Percentiles rank a stretch among this genome's conserved stretches.
phyloP scores from a whole-genome alignment of 768 basidiomycete genomes.

The Russula virescens region DNA sequence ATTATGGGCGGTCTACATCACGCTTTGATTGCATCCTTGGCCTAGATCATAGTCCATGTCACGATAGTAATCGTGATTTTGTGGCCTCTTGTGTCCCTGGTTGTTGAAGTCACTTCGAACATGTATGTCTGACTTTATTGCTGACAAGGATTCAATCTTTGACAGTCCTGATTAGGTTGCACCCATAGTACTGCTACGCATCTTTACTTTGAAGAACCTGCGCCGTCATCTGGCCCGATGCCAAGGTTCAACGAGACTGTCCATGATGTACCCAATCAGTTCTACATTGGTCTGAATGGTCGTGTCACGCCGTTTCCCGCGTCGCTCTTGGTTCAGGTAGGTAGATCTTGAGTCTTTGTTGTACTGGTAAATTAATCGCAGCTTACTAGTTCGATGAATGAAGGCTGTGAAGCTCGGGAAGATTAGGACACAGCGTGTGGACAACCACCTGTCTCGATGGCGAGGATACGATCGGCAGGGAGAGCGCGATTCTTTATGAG shows the following conservation, averaged over 20 bases:
- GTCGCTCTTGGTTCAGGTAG: slow-evolving; percentile 26
- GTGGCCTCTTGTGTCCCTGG: slow-evolving; percentile 13
- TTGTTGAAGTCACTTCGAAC: slow-evolving; percentile 22
- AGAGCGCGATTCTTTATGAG: no score
- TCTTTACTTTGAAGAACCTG: slow-evolving; percentile 24
- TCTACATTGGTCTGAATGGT: slow-evolving; percentile 20
- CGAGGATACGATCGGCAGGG: slow-evolving; percentile 79
- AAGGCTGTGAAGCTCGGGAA: background rate
- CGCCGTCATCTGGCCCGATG: slow-evolving; percentile 22
- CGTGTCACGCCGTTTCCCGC: slow-evolving; percentile 26
- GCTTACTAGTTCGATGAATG: slow-evolving; percentile 3
- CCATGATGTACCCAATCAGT: slow-evolving; percentile 8
- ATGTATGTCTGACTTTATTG: background rate
- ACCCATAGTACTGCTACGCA: slow-evolving; percentile 13
- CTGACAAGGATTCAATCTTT: background rate
- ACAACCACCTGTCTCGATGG: slow-evolving; percentile 98
- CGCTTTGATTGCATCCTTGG: slow-evolving; percentile 13
- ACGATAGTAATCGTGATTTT: background rate
- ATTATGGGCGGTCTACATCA: background rate
- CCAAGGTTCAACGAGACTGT: background rate
- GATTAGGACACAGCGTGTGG: slow-evolving; percentile 97
- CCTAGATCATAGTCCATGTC: slow-evolving; percentile 7
- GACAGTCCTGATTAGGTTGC: slow-evolving; percentile 13
- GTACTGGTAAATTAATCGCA: background rate
- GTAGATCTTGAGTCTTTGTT: background rate